Base-by-base conservation (phyloP, 2,329 filamentous ascomycete genomes). In the Talaromyces sp. region DNA sequence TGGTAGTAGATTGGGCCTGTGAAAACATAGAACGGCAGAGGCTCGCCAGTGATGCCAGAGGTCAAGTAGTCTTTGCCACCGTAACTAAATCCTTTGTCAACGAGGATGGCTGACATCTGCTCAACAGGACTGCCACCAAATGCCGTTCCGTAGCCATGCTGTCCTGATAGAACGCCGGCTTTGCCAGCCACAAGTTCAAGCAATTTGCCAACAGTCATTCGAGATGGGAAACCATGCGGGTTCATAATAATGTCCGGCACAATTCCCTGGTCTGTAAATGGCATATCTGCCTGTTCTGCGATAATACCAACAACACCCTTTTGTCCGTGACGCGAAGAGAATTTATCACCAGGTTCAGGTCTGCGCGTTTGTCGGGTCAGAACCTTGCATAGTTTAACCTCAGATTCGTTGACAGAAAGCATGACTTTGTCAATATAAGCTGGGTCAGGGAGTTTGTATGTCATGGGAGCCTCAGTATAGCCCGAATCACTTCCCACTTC, bases 231-330 rank as follows among this genome's bases (percentile, higher is more conserved):
- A 87, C 95, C 95, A 79, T 99, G 95, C 0, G 96, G 95, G 81
- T 99, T 99, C 95, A 99, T 99, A 85, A 99, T 99, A 67, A 99
- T 97, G 76, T 99, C 95, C 0, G 95, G 95, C n/a, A 88, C 89
- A 67, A 99, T 86, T 2, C 95, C 96, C 58, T 84, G 81, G 76
- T 99, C 95, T 39, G 90, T 90, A 79, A 99, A 99, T 0, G 95
- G 95, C 87, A 99, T 90, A 73, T 99, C 95, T 72, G 95, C 92
- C 77, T 98, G 93, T 65, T 96, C 91, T 19, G 93, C 92, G 62
- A 99, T 97, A 68, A 98, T 93, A 61, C 95, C 95, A 1, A 96
- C 92, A 22, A 98, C 95, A 80, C 95, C 95, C 76, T 99, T 99
- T 72, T 99, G 95, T 22, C 95, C 95, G 83, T 99, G 95, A 63